These are phyloP conservation scores for Barbarea vulgaris DNA, from an alignment of 345 rosid genomes.

Conservation along the genomic window DNA sequence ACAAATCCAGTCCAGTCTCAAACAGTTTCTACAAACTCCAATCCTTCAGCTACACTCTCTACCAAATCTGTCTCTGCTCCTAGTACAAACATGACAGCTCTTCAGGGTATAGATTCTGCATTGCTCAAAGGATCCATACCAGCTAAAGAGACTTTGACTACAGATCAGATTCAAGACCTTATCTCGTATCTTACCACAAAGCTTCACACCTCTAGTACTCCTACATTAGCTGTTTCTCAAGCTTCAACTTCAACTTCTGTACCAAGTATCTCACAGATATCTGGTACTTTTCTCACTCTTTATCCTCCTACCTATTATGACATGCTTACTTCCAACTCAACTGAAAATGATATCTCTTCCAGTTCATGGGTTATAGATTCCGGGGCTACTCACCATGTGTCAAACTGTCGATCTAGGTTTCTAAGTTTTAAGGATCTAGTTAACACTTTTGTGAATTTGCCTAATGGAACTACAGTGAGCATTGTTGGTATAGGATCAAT, in stretches of 20 bases:
- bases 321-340: neutral
- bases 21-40: no score
- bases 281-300: neutral
- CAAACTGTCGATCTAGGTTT: neutral
- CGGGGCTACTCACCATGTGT: neutral
- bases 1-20: no score
- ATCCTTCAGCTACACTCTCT: accelerated
- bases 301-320: neutral
- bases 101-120: no score
- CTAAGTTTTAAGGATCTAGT: neutral
- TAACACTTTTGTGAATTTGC: no score
- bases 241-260: neutral
- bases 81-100: no score
- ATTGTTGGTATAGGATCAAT: no score
- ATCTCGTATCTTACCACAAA: neutral
- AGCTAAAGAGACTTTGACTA: neutral
- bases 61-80: no score
- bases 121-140: no score
- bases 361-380: neutral
- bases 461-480: no score
- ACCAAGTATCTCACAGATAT: neutral
- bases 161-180: neutral
- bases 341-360: neutral
- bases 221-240: neutral
- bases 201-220: neutral